Base-by-base conservation (phyloP, 371 early-diverging fungal species). In the Rhizopus microsporus region DNA sequence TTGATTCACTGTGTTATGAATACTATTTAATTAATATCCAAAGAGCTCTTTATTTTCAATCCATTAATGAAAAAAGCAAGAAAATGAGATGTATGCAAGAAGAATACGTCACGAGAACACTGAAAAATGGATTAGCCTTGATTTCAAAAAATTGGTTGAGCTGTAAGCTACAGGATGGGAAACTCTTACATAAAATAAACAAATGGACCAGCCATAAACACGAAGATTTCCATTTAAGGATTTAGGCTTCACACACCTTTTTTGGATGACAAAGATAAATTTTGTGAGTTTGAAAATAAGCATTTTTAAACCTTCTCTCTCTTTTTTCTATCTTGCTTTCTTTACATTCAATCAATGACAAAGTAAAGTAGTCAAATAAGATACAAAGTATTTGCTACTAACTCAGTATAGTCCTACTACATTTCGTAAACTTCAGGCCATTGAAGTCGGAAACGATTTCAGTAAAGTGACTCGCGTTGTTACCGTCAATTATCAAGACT, bases 351-450 rank as follows among this genome's bases (percentile, higher is more conserved):
- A 47, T 13, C 13, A 29, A 50, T 50, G 50, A 32, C 50, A 33
- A 16, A 31, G 51, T 51, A 51, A 32, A 34, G 51, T 51, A 51
- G 31, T 34, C 16, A 32, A 31, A 31, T 12, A 16, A 23, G 29
- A 7, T 39, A 39, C 10, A 3, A 45, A 45, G 7, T 46, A 17
- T 16, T 52, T 52, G 13, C 5, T 54, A 8, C 10, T 42, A 23
- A 23, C 23, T 12, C 31, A 0, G 15, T 37, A 9, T 49, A 56
- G 58, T 7, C 69, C 69, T 37, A 50, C 51, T 30, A 70, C 68
- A 3, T 76, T 68, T 49, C 69, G 69, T 32, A 76, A 76, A 56
- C 34, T 73, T 16, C 71, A 76, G 63, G 77, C 77, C 3, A 49
- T 73, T 34, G 63, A 59, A 35, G 53, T 76, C 17, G 69, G 77